These are phyloP conservation scores for Smittium mucronatum DNA, from an alignment of 371 early-diverging fungal genomes.

Conservation along the genomic window DNA sequence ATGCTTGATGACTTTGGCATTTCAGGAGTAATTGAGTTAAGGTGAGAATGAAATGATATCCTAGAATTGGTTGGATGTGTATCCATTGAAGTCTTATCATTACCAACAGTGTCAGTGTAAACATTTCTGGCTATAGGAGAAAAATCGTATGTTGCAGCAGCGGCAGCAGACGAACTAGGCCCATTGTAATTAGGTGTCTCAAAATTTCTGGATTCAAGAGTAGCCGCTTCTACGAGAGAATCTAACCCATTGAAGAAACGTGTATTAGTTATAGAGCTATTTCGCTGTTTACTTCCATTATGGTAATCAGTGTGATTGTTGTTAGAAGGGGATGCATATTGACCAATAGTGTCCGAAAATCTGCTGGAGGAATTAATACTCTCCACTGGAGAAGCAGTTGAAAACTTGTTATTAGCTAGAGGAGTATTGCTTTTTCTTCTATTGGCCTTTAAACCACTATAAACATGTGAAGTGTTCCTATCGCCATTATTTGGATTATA, in stretches of 20 bases:
- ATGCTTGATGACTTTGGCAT: background rate
- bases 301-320: background rate
- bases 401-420: background rate
- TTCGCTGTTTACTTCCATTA: background rate
- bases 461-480: background rate
- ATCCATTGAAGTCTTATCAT: background rate
- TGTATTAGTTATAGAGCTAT: background rate
- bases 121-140: background rate
- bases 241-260: background rate
- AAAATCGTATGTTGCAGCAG: background rate
- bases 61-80: background rate
- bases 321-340: background rate
- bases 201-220: background rate
- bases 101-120: background rate
- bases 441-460: background rate
- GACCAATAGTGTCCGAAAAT: background rate
- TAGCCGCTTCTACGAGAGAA: slow-evolving; percentile 4
- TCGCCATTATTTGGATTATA: background rate
- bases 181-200: background rate
- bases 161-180: background rate
- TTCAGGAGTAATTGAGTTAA: background rate
- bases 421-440: background rate
- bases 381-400: background rate
- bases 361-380: background rate
- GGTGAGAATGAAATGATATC: background rate